Conservation (phyloP, 768 basidiomycete genomes). For the Gloeostereum incarnatum region DNA sequence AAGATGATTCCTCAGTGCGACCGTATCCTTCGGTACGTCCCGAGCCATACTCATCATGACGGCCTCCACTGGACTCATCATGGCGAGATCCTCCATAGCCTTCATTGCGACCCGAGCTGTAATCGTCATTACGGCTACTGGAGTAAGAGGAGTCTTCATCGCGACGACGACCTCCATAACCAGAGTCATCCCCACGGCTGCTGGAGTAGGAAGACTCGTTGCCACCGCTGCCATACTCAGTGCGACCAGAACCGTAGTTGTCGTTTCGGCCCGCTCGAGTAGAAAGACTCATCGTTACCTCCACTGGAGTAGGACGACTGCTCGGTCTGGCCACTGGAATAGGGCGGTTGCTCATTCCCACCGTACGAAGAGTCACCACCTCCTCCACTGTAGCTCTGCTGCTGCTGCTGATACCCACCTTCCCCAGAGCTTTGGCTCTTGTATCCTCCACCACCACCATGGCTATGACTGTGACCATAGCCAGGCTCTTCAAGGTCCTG, state of each 20-base stretch:
- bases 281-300: not conserved
- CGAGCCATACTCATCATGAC: constrained; percentile 6
- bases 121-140: too few species aligned
- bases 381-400: constrained; percentile 5
- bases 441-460: constrained; percentile 12
- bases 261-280: not conserved
- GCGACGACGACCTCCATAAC: too few species aligned
- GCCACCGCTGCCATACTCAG: constrained; percentile 7
- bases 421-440: constrained; percentile 6
- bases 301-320: too few species aligned
- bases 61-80: constrained; percentile 2
- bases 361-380: too few species aligned
- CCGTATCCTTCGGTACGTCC: constrained; percentile 11
- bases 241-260: constrained; percentile 2
- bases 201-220: too few species aligned
- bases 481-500: constrained; percentile 26
- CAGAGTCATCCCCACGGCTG: too few species aligned
- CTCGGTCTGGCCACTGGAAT: too few species aligned
- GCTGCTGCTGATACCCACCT: constrained; percentile 2
- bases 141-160: too few species aligned
- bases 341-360: too few species aligned
- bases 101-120: constrained; percentile 2
- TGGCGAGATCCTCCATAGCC: constrained; percentile 1
- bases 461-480: constrained; percentile 24
- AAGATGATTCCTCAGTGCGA: not conserved